phyloP scores from a whole-genome alignment of 495 filamentous ascomycete species.

The Aspergillus haitiensis region DNA sequence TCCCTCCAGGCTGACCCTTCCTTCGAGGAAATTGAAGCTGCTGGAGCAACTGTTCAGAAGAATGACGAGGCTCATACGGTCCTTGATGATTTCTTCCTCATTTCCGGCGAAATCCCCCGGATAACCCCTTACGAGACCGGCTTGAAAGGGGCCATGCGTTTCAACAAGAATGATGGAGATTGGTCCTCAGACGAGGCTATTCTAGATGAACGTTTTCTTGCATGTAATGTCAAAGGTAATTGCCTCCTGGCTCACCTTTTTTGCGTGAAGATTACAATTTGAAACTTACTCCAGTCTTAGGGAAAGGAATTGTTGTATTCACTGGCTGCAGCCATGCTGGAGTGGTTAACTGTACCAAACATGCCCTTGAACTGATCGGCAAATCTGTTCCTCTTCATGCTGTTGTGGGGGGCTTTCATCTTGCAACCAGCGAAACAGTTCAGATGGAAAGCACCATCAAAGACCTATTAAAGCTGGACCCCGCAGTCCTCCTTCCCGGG shows the following conservation, averaged over 20 bases:
- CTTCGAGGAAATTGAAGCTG: constrained; percentile 51
- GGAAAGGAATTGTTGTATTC: constrained; percentile 60
- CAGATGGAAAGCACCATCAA: constrained; percentile 49
- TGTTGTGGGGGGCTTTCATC: constrained; percentile 61
- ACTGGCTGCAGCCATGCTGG: constrained; percentile 64
- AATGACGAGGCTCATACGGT: constrained; percentile 48
- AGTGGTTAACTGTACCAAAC: constrained; percentile 55
- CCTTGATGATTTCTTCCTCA: constrained; percentile 55
- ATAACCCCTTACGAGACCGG: constrained; percentile 56
- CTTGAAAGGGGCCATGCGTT: constrained; percentile 49
- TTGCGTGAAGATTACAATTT: neutral
- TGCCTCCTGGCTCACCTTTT: constrained; percentile 1
- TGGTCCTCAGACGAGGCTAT: constrained; percentile 59
- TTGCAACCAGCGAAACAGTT: constrained; percentile 48
- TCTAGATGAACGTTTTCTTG: constrained; percentile 58
- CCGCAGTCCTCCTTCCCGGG: constrained; percentile 56
- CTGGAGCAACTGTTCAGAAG: constrained; percentile 50
- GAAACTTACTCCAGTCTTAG: constrained; percentile 22
- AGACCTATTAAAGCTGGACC: constrained; percentile 54
- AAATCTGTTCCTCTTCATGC: constrained; percentile 51
- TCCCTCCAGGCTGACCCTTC: constrained; percentile 59
- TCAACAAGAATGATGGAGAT: constrained; percentile 41
- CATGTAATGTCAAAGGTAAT: constrained; percentile 58
- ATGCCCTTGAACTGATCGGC: constrained; percentile 46
- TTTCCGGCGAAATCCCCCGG: constrained; percentile 60